phyloP scores from a whole-genome alignment of 2,329 filamentous ascomycete genomes.

The Cucurbitaria berberidis region DNA sequence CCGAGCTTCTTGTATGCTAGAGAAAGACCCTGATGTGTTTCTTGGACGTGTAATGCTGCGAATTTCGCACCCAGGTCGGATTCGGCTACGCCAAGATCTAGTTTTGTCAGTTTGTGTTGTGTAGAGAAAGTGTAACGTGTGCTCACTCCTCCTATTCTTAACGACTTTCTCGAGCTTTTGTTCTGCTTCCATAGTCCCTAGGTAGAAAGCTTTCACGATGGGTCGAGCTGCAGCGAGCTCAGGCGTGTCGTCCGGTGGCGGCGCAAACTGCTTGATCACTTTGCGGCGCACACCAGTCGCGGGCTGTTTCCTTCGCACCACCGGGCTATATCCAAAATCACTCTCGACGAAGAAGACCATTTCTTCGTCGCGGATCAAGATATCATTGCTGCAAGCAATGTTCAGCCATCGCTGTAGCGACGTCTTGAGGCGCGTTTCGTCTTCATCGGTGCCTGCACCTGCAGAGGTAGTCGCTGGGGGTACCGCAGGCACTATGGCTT shows the following conservation, averaged over 20 bases:
- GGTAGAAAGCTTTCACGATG: constrained; percentile 92
- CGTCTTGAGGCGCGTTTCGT: constrained; percentile 86
- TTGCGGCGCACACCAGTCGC: constrained; percentile 94
- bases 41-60: constrained; percentile 83
- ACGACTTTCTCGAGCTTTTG: constrained; percentile 96
- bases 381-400: constrained; percentile 87
- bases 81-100: constrained; percentile 88
- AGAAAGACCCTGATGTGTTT: constrained; percentile 84
- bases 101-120: constrained; percentile 31
- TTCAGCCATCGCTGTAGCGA: constrained; percentile 95
- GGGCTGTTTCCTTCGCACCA: constrained; percentile 94
- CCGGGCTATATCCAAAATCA: constrained; percentile 96
- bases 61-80: constrained; percentile 93
- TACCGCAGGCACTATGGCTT: constrained; percentile 91
- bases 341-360: constrained; percentile 99
- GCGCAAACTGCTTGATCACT: constrained; percentile 97
- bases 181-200: constrained; percentile 94
- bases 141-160: constrained; percentile 82
- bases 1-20: constrained; percentile 95
- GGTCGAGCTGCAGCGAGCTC: constrained; percentile 90
- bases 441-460: constrained; percentile 93
- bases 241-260: constrained; percentile 94
- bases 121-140: background rate
- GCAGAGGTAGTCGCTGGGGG: constrained; percentile 94
- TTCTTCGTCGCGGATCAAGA: constrained; percentile 93